Evolutionary conservation across 441 rosid species (phyloP).

Genomic region (Gossypium lobatum): DNA sequence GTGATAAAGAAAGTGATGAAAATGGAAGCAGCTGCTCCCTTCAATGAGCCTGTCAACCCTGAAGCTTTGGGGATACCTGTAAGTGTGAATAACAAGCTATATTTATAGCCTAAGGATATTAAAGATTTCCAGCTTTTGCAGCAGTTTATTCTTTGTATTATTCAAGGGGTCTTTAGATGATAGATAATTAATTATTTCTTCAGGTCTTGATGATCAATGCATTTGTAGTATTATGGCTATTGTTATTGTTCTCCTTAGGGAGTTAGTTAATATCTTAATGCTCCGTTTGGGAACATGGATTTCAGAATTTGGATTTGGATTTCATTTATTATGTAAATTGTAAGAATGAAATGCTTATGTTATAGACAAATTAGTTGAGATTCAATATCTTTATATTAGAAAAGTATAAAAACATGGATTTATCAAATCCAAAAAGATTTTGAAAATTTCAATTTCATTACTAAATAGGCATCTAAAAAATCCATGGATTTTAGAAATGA

Average conservation of each 20-base stretch:
- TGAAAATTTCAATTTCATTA: too few species aligned
- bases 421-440: too few species aligned
- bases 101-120: background rate
- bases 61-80: conserved; percentile 98
- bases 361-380: too few species aligned
- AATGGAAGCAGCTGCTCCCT: conserved; percentile 98
- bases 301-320: too few species aligned
- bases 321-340: too few species aligned
- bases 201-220: background rate
- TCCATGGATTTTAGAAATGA: too few species aligned
- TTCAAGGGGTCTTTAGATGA: background rate
- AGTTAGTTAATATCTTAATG: background rate
- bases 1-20: conserved; percentile 91
- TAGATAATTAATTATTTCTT: background rate
- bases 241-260: background rate
- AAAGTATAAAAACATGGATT: too few species aligned
- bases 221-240: background rate
- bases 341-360: too few species aligned
- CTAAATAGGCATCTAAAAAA: too few species aligned
- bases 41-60: conserved; percentile 85
- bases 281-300: too few species aligned
- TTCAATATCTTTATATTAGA: too few species aligned
- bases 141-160: background rate
- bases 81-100: conserved; percentile 26
- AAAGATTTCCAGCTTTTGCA: background rate